A percentile compares a stretch with the other conserved stretches of the same genome.
These are phyloP conservation scores for Suillus alpinus DNA, from an alignment of 768 basidiomycete genomes.

Conservation along the genomic window DNA sequence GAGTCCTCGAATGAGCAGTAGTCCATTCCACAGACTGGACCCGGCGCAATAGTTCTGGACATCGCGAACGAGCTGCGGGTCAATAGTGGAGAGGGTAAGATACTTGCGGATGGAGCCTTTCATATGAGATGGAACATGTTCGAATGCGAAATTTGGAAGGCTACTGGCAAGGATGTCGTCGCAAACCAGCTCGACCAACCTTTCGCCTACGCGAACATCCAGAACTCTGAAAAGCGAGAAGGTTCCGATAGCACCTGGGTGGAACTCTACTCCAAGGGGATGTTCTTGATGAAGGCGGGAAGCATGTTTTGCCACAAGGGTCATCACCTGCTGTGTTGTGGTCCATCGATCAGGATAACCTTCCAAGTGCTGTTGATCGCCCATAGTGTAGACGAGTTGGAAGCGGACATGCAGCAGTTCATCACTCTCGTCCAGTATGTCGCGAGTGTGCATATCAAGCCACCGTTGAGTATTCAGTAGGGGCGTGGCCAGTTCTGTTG, in stretches of 20 bases:
- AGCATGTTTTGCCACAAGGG: constrained; percentile 16
- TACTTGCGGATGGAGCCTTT: constrained; percentile 19
- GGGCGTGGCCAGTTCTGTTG: constrained; percentile 7
- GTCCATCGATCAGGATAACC: constrained; percentile 42
- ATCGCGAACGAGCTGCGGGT: constrained; percentile 1
- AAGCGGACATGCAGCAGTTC: constrained; percentile 41
- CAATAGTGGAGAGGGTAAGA: constrained; percentile 16
- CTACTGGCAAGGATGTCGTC: constrained; percentile 17
- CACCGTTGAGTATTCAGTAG: constrained; percentile 21
- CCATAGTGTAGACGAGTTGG: constrained; percentile 46
- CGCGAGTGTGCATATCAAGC: constrained; percentile 23
- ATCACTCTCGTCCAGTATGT: constrained; percentile 31
- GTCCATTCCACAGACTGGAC: constrained; percentile 28
- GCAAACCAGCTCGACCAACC: neutral
- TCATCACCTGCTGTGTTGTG: constrained; percentile 36
- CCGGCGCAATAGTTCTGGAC: constrained; percentile 15
- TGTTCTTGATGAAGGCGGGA: neutral
- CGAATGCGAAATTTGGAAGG: constrained; percentile 18
- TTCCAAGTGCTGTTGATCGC: constrained; percentile 34
- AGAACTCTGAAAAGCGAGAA: constrained; percentile 10
- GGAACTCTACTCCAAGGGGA: constrained; percentile 8
- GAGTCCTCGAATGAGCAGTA: constrained; percentile 46
- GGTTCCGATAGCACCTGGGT: neutral
- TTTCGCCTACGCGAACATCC: neutral
- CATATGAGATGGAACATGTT: constrained; percentile 14